Evolutionary conservation across 2,329 filamentous ascomycete genomes (phyloP).

Genomic region (Arthroderma sp.): DNA sequence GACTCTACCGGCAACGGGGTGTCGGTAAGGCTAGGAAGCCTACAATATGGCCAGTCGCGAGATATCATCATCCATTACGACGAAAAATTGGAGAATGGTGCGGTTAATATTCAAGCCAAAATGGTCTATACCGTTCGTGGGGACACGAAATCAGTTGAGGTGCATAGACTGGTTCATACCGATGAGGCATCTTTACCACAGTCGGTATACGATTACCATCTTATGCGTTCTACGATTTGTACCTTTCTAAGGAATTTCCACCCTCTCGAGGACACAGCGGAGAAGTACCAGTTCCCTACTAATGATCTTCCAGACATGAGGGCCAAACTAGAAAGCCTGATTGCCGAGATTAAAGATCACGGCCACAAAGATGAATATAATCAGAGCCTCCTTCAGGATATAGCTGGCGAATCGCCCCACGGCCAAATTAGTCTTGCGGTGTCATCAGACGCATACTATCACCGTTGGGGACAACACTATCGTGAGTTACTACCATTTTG

Average conservation of each 20-base stretch:
- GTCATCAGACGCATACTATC: slow-evolving; percentile 28
- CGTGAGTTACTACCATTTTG: slow-evolving; percentile 13
- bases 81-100: slow-evolving; percentile 13
- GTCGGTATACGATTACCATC: slow-evolving; percentile 37
- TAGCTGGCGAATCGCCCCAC: slow-evolving; percentile 32
- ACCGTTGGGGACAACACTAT: slow-evolving; percentile 47
- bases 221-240: slow-evolving; percentile 41
- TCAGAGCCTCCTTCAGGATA: slow-evolving; percentile 36
- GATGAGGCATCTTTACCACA: neutral
- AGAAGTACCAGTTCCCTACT: slow-evolving; percentile 24
- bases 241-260: slow-evolving; percentile 39
- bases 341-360: slow-evolving; percentile 27
- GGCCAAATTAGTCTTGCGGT: slow-evolving; percentile 45
- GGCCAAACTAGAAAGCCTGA: slow-evolving; percentile 23
- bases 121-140: slow-evolving; percentile 15
- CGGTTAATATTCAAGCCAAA: slow-evolving; percentile 19
- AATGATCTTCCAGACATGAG: slow-evolving; percentile 7
- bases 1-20: slow-evolving; percentile 22
- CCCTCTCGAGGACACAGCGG: slow-evolving; percentile 26
- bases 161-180: neutral
- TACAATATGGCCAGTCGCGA: slow-evolving; percentile 51
- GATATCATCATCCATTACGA: slow-evolving; percentile 40
- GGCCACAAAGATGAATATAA: slow-evolving; percentile 32
- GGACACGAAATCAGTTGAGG: neutral
- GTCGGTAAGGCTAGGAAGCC: slow-evolving; percentile 30